Evolutionary conservation across 148 eudicot genomes (phyloP), one percentile per base, ranked within the genome.

Genomic region (Suaeda aralocaspica): DNA sequence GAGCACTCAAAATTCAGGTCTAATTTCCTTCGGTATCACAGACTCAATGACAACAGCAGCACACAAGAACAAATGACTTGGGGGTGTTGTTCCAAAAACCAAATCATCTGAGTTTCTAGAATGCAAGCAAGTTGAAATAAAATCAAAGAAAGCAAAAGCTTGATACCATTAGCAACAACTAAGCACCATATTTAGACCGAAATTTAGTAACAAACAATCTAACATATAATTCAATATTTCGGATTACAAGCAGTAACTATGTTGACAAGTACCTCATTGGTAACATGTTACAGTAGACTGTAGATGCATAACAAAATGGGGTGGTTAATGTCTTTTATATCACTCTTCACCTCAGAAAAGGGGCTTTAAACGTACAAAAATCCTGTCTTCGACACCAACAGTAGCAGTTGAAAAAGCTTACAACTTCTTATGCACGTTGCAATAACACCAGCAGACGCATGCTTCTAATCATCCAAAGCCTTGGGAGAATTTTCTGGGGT

Each of bases 401-500:
- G 67, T 33, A 71, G 10, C 33, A 33, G 53, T 56, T 61, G 7
- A 2, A 56, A 36, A 10, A 10, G 55, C 30, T 49, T 36, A 25
- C 50, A 36, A 46, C 74, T 33, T 71, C 31, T 41, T 29, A 52
- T 64, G 62, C 28, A 45, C 5, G 41, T 55, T 24, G 59, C 29
- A 62, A 62, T 18, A 62, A 36, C 64, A 63, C 12, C 49, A 53
- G 49, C 66, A 71, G 30, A 46, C 46, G 6, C 16, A 29, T n/a
- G n/a, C 30, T 45, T 41, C 64, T 50, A 81, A 10, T 72, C 84
- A 69, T 82, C 85, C 0, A 85, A 77, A 55, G 88, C 86, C 79
- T 86, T 80, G 6, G 93, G 96, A 74, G 99, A 89, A 80, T 86
- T 91, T 65, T 86, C 97, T 0, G 93, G 96, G 6, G 93, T 89